Base-by-base conservation (phyloP, 1,284 basidiomycete species). In the Erythrobasidium hasegawianum region DNA sequence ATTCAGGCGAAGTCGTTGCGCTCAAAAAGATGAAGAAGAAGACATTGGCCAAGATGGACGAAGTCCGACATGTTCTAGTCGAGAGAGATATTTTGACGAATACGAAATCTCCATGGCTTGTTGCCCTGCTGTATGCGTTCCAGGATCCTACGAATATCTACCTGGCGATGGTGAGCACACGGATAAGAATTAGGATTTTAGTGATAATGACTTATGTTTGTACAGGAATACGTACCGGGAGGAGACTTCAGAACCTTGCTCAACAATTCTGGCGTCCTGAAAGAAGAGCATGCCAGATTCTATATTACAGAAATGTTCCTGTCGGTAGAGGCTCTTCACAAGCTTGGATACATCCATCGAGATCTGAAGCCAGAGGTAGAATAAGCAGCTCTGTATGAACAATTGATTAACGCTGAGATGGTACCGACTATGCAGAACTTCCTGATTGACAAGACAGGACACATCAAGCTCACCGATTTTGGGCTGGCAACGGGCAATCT, bases 401-500 rank as follows among this genome's bases (percentile, higher is more conserved):
- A 40, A 4, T 16, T 20, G 20, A 27, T 18, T n/a, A 41, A n/a
- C 8, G 2, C 54, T 1, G 10, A 73, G 57, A 71, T 74, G 33
- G 72, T 73, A n/a, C 33, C 10, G 47, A 69, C 71, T 68, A 38
- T 75, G 97, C 33, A 47, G 89, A 99, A 99, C 79, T 98, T 99
- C 82, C 82, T 99, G 55, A 89, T 99, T 45, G 96, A 98, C 76
- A 84, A 88, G 9, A 86, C 87, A 9, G 96, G 96, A 1, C 96
- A 99, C 77, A 95, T 98, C 77, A 98, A 98, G 79, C 81, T 99
- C 53, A 98, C 96, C 7, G 96, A 99, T 78, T 99, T 98, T 77
- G 96, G 96, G 54, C 83, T 99, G 13, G 96, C 96, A 0, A 96
- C 96, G 0, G 96, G 96, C 39, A 90, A 94, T 0, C 81, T 99